These are phyloP conservation scores for Colletotrichum phormii DNA, from an alignment of 2,329 filamentous ascomycete species.

Conservation along the genomic window DNA sequence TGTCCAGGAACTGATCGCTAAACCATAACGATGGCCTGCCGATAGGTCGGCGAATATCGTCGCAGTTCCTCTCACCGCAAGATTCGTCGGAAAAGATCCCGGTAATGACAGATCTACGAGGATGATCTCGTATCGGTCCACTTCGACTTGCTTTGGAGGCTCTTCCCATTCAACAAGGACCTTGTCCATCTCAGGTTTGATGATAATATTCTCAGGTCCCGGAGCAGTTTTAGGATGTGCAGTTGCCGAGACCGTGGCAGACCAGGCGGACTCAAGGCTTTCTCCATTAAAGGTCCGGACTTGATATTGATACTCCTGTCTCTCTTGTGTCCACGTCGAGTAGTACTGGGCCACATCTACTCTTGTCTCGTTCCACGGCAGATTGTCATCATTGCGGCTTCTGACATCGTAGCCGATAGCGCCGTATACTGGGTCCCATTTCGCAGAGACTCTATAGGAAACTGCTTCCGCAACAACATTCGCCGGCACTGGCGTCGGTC, in stretches of 20 bases:
- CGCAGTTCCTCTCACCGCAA: not conserved
- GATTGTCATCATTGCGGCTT: not conserved
- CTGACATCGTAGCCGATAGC: constrained; percentile 38
- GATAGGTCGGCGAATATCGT: not conserved
- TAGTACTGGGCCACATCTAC: constrained; percentile 3
- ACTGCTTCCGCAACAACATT: constrained; percentile 31
- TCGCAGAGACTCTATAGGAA: constrained; percentile 37
- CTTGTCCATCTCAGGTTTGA: constrained; percentile 23
- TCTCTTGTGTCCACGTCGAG: constrained; percentile 19
- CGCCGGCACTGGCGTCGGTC: constrained; percentile 33
- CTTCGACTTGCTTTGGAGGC: not conserved
- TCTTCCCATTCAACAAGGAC: not conserved
- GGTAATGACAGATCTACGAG: not conserved
- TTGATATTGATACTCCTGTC: constrained; percentile 26
- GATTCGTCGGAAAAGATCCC: not conserved
- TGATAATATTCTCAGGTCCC: not conserved
- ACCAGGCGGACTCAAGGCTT: constrained; percentile 29
- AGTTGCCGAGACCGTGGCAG: not conserved
- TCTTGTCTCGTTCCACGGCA: constrained; percentile 7
- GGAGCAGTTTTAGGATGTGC: not conserved
- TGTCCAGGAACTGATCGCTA: constrained; percentile 14
- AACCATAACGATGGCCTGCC: not conserved
- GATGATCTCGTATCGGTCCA: not conserved
- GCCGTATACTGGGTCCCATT: constrained; percentile 42
- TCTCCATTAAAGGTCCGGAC: constrained; percentile 31